phyloP scores from a whole-genome alignment of 352 stramenopile genomes.

The Phytophthora quininea region DNA sequence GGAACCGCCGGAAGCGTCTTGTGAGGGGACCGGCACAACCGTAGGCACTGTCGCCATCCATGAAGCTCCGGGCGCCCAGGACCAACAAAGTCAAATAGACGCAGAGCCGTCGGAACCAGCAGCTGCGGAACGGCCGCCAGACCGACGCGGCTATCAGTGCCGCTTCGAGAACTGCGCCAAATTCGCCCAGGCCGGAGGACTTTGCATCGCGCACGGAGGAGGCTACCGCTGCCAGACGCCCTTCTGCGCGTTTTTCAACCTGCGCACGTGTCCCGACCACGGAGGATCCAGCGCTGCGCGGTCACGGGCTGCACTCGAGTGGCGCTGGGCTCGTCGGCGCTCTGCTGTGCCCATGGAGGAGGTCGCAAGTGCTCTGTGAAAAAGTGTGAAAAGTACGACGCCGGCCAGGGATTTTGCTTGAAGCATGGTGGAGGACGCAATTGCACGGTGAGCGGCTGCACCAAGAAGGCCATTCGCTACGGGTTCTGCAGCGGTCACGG shows the following conservation, averaged over 20 bases:
- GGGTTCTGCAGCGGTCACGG: conserved; percentile 77
- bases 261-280: conserved; percentile 78
- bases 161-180: conserved; percentile 58
- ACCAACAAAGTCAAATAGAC: background rate
- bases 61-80: background rate
- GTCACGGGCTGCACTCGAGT: conserved; percentile 59
- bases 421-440: conserved; percentile 72
- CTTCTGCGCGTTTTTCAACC: conserved; percentile 73
- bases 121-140: background rate
- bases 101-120: background rate
- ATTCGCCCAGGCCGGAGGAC: conserved; percentile 62
- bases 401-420: conserved; percentile 68
- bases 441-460: conserved; percentile 64
- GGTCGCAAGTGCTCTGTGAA: conserved; percentile 73
- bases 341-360: conserved; percentile 75
- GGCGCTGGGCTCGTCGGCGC: conserved; percentile 47
- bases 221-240: conserved; percentile 75
- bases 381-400: conserved; percentile 79
- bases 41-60: background rate
- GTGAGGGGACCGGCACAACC: background rate
- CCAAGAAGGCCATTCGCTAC: conserved; percentile 81
- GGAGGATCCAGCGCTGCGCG: conserved; percentile 69
- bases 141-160: conserved; percentile 48
- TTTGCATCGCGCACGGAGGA: conserved; percentile 72
- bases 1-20: background rate